Evolutionary conservation across 192 early-diverging fungal species (phyloP).

Genomic region (Umbelopsis ramanniana): DNA sequence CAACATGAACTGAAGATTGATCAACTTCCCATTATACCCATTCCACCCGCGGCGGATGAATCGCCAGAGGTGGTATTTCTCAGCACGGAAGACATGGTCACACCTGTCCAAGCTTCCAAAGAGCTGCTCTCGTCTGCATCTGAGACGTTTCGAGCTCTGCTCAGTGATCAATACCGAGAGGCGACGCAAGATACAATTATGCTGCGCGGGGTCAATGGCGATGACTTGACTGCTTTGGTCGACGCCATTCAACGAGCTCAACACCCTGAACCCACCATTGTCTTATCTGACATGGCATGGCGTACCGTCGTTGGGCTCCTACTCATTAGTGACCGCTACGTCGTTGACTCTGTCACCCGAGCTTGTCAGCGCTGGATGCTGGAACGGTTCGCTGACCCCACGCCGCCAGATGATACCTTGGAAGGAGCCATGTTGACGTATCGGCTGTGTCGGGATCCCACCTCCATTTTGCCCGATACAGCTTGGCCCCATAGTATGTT

Average conservation of each 20-base stretch:
- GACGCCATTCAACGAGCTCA: not conserved
- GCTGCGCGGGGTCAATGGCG: conserved; percentile 7
- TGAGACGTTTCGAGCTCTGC: conserved; percentile 17
- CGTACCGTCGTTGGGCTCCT: conserved; percentile 19
- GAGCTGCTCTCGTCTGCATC: conserved; percentile 15
- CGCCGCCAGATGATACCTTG: not conserved
- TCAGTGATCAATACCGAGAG: conserved; percentile 15
- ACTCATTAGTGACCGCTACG: conserved; percentile 11
- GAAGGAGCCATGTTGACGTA: conserved; percentile 8
- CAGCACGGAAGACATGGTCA: not conserved
- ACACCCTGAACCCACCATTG: not conserved
- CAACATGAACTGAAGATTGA: not conserved
- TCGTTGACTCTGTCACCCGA: conserved; percentile 12
- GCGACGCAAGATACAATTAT: conserved; percentile 3
- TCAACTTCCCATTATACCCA: not conserved
- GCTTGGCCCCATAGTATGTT: conserved; percentile 1
- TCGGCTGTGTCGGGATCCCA: not conserved
- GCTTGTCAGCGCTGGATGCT: conserved; percentile 22
- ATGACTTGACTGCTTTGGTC: not conserved
- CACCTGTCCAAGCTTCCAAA: not conserved
- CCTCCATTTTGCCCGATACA: not conserved
- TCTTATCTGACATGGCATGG: not conserved
- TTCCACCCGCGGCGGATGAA: not conserved
- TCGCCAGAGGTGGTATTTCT: not conserved
- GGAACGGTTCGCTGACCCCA: not conserved